Evolutionary conservation across 1,284 basidiomycete species (phyloP).

Genomic region (Sphaerobolus stellatus): DNA sequence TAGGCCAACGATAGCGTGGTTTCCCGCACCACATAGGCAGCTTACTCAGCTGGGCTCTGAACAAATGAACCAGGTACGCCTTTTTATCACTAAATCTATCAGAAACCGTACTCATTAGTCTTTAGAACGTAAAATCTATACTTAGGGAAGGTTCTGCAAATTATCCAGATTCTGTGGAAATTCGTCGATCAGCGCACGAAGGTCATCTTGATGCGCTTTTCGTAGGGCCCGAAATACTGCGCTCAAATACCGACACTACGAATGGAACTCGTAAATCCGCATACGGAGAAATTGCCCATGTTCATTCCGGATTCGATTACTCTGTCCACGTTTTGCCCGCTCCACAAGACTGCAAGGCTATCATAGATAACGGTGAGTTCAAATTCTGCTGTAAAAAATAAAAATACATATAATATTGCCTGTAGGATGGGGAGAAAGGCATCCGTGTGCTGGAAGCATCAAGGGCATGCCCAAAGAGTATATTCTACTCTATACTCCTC

Average conservation of each 20-base stretch:
- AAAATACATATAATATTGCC: not conserved
- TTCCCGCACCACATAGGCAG: not conserved
- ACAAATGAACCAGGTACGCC: too few relatives aligned
- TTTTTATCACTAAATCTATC: too few relatives aligned
- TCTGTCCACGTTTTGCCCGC: not conserved
- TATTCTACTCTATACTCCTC: not conserved
- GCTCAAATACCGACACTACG: not conserved
- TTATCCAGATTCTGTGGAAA: not conserved
- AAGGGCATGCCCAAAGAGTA: slow-evolving; percentile 1
- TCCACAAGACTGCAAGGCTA: not conserved
- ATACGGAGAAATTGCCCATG: not conserved
- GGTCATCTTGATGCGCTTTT: not conserved
- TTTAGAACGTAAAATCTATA: too few relatives aligned
- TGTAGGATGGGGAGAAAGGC: not conserved
- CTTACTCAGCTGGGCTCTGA: too few relatives aligned
- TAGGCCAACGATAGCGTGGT: not conserved
- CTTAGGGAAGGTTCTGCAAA: too few relatives aligned
- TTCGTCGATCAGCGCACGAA: not conserved
- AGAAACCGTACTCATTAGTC: too few relatives aligned
- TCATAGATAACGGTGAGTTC: not conserved
- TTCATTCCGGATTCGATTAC: not conserved
- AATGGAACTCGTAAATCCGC: not conserved
- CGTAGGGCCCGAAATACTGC: not conserved
- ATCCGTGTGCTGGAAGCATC: not conserved
- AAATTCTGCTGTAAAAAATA: not conserved